Percentiles rank a stretch among this genome's conserved stretches.
Evolutionary conservation across 2,329 filamentous ascomycete species (phyloP).

Genomic region (Talaromyces marneffei): DNA sequence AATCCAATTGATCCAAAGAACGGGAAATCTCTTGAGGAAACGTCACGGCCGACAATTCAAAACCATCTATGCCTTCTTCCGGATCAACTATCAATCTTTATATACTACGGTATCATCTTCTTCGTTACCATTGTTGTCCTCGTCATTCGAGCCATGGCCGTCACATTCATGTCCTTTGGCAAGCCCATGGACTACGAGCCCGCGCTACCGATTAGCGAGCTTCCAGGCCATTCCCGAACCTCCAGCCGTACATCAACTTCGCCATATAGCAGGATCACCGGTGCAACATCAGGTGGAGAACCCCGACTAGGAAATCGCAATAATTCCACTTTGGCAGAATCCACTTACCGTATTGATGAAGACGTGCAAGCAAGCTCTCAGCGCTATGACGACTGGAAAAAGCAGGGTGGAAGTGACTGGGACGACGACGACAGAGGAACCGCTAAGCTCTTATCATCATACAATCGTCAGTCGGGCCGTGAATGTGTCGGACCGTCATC

Average conservation of each 20-base stretch:
- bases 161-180: slow-evolving; percentile 23
- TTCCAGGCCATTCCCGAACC: slow-evolving; percentile 16
- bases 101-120: slow-evolving; percentile 65
- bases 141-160: slow-evolving; percentile 37
- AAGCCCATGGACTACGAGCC: slow-evolving; percentile 29
- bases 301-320: slow-evolving; percentile 15
- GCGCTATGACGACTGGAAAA: slow-evolving; percentile 12
- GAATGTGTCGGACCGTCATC: slow-evolving; percentile 22
- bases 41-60: slow-evolving; percentile 58
- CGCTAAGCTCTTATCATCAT: slow-evolving; percentile 14
- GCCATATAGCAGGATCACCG: slow-evolving; percentile 20
- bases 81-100: slow-evolving; percentile 77
- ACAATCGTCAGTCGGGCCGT: slow-evolving; percentile 11
- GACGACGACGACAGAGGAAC: slow-evolving; percentile 27
- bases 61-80: slow-evolving; percentile 87
- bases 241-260: slow-evolving; percentile 24
- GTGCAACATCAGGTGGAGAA: slow-evolving; percentile 19
- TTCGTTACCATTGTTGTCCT: slow-evolving; percentile 48
- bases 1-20: slow-evolving; percentile 68
- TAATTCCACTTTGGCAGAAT: neutral
- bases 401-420: neutral
- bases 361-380: slow-evolving; percentile 9
- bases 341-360: slow-evolving; percentile 7
- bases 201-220: slow-evolving; percentile 25
- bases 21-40: slow-evolving; percentile 25